Evolutionary conservation across 2,329 filamentous ascomycete genomes (phyloP).

Genomic region (Aciculosporium take): DNA sequence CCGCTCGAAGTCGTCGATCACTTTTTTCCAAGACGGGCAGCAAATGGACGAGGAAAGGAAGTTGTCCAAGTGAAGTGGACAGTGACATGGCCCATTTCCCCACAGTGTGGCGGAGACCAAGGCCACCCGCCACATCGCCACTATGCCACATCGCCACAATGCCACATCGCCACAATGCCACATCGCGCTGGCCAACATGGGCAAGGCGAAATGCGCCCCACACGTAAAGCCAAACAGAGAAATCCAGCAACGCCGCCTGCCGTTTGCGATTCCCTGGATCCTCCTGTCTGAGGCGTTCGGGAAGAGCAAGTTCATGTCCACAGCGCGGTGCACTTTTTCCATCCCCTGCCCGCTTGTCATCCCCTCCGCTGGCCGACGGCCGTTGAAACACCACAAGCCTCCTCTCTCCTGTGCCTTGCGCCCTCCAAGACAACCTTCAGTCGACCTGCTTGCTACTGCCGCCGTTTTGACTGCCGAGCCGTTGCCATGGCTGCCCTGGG

Average conservation of each 20-base stretch:
- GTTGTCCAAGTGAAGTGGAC: too few relatives aligned
- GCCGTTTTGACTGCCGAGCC: slow-evolving; percentile 2
- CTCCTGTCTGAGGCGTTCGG: slow-evolving; percentile 2
- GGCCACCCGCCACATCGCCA: not conserved
- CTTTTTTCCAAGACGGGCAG: too few relatives aligned
- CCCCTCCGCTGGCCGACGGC: slow-evolving; percentile 2
- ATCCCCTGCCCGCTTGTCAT: slow-evolving; percentile 1
- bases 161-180: too few relatives aligned
- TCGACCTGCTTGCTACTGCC: not conserved
- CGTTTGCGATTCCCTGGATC: slow-evolving; percentile 3
- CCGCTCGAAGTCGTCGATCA: not conserved
- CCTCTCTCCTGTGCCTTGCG: not conserved
- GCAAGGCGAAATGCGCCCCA: too few relatives aligned
- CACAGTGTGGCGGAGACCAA: not conserved
- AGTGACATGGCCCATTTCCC: too few relatives aligned
- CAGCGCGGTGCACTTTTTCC: slow-evolving; percentile 5
- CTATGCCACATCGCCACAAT: too few relatives aligned
- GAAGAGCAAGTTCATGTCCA: slow-evolving; percentile 5
- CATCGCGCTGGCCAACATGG: too few relatives aligned
- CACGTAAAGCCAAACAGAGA: not conserved
- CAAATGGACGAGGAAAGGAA: not conserved
- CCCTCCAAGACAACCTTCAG: not conserved
- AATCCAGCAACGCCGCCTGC: not conserved
- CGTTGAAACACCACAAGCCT: not conserved
- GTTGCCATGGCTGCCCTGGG: slow-evolving; percentile 76